Evolutionary conservation across 2,329 filamentous ascomycete species (phyloP).

Genomic region (Diatrype stigma): DNA sequence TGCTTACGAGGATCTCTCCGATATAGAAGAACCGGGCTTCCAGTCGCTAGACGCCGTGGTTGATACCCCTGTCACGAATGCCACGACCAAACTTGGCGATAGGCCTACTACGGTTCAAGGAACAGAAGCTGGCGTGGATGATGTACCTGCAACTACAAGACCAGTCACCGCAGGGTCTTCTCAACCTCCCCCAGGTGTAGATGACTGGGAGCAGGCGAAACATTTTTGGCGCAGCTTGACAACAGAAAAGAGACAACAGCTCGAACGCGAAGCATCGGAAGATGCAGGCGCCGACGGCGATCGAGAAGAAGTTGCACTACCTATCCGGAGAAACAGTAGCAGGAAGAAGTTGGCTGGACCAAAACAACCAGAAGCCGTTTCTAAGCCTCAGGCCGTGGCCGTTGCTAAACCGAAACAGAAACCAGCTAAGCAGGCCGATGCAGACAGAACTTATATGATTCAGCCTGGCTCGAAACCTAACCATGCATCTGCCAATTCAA

Average conservation of each 20-base stretch:
- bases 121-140: slow-evolving; percentile 1
- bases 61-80: slow-evolving; percentile 51
- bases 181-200: slow-evolving; percentile 12
- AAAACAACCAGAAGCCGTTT: slow-evolving; percentile 17
- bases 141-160: neutral
- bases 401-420: too few relatives aligned
- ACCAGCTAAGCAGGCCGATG: slow-evolving; percentile 6
- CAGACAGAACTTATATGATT: slow-evolving; percentile 14
- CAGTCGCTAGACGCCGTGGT: slow-evolving; percentile 70
- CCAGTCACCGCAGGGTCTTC: neutral
- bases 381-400: slow-evolving; percentile 14
- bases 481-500: slow-evolving; percentile 14
- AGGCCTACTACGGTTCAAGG: neutral
- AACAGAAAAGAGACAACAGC: slow-evolving; percentile 56
- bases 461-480: slow-evolving; percentile 25
- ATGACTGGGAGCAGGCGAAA: slow-evolving; percentile 66
- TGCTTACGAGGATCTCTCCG: slow-evolving; percentile 68
- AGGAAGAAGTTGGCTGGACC: slow-evolving; percentile 37
- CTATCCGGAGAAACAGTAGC: slow-evolving; percentile 24
- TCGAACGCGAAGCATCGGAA: slow-evolving; percentile 54
- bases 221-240: slow-evolving; percentile 66
- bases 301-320: slow-evolving; percentile 30
- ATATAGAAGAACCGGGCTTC: slow-evolving; percentile 63
- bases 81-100: slow-evolving; percentile 29
- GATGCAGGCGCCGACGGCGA: slow-evolving; percentile 47